Base-by-base conservation (phyloP, 2,329 filamentous ascomycete genomes). In the Arthrobotrys entomopaga region DNA sequence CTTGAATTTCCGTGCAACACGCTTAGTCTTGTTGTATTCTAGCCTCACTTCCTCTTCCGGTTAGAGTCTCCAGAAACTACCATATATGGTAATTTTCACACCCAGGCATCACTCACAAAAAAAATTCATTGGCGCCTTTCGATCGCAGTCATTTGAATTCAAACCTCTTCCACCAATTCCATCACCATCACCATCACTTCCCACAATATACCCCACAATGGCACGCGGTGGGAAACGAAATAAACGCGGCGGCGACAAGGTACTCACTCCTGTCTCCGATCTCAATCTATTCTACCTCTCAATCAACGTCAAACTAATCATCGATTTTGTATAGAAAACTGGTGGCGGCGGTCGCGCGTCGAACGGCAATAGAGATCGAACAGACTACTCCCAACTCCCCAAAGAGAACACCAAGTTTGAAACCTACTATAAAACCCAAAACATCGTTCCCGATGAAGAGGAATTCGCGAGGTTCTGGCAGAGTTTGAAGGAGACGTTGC, bases 321-420 rank as follows among this genome's bases (percentile, higher is more conserved):
- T 29, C n/a, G 19, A 24, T 40, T 7, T n/a, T n/a, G 38, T 61
- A 7, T 48, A 74, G 70, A 74, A 67, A 26, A 38, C 29, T 19
- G 54, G 63, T 13, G 54, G 50, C 19, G 56, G 63, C 20, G 70
- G 65, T 16, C 42, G 42, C 50, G 29, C 42, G 16, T 50, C 19
- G 1, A 56, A 67, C 38, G 26, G 38, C 42, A 67, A 63, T 20
- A 26, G 56, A 19, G 63, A 74, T 22, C 63, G 70, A 15, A 74
- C 70, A 6, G 70, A 83, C 76, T 89, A 87, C 80, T 83, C 86
- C 16, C 86, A 90, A 43, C 85, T 96, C 64, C 83, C 85, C 78
- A 95, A 93, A 84, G 84, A 89, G 79, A 97, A 99, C 82, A 90
- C 91, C 80, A 89, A 90, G 79, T 90, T 96, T 77, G 90, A 98